Evolutionary conservation across 441 rosid genomes (phyloP).

Genomic region (Aleurites moluccanus): DNA sequence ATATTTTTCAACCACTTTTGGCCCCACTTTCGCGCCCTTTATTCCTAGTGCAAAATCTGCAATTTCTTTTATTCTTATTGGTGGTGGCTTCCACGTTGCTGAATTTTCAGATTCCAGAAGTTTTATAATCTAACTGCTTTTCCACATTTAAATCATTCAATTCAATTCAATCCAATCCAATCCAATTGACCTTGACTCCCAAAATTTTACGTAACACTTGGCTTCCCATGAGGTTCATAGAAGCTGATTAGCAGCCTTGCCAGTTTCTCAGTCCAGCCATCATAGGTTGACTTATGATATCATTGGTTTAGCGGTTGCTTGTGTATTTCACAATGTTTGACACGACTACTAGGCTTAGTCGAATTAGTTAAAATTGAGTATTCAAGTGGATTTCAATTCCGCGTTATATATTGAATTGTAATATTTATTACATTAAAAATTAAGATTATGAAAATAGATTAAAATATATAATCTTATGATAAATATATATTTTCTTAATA

Average conservation of each 20-base stretch:
- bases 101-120: too few relatives aligned
- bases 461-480: too few relatives aligned
- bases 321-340: too few relatives aligned
- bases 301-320: too few relatives aligned
- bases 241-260: neutral
- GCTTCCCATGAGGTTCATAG: neutral
- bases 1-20: constrained; percentile 16
- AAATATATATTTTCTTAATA: too few relatives aligned
- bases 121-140: neutral
- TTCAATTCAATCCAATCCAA: neutral
- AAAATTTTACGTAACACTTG: constrained; percentile 10
- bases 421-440: too few relatives aligned
- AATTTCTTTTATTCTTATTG: neutral
- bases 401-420: too few relatives aligned
- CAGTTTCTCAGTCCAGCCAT: neutral
- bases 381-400: too few relatives aligned
- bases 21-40: constrained; percentile 2
- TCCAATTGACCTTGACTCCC: constrained; percentile 12
- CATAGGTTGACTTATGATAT: neutral
- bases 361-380: too few relatives aligned
- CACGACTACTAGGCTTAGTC: too few relatives aligned
- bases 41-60: neutral
- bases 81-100: neutral
- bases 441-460: too few relatives aligned
- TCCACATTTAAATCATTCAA: neutral